These are phyloP conservation scores for Hevea brasiliensis DNA, from an alignment of 345 rosid species.

Conservation along the genomic window DNA sequence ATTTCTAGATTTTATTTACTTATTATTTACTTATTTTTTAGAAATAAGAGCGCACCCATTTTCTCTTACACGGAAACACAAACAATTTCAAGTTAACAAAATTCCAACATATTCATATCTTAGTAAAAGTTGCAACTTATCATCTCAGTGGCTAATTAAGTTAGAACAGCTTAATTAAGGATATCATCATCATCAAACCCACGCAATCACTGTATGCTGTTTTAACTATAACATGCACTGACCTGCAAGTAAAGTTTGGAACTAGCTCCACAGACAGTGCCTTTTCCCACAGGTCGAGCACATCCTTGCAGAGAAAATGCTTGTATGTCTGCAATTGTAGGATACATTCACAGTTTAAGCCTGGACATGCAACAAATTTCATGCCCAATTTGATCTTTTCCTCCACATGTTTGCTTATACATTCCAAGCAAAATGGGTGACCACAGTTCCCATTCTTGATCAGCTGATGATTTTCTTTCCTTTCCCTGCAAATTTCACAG, in stretches of 20 bases:
- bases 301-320: not conserved
- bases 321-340: not conserved
- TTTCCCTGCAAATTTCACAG: not conserved
- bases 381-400: not conserved
- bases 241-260: constrained; percentile 1
- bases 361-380: not conserved
- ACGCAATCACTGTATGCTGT: not conserved
- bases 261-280: not conserved
- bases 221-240: not conserved
- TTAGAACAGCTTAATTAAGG: not conserved
- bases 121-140: not conserved
- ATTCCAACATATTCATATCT: too few relatives aligned
- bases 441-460: not conserved
- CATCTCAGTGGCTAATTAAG: too few relatives aligned
- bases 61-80: too few relatives aligned
- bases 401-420: not conserved
- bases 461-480: not conserved
- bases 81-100: too few relatives aligned
- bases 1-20: too few relatives aligned
- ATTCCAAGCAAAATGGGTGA: constrained; percentile 1
- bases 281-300: not conserved
- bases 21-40: too few relatives aligned
- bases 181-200: not conserved
- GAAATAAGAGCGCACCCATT: too few relatives aligned
- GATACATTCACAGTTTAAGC: not conserved